Evolutionary conservation across 225 moss, liverwort and hornwort genomes (phyloP).

Genomic region (Anthoceros angustus): DNA sequence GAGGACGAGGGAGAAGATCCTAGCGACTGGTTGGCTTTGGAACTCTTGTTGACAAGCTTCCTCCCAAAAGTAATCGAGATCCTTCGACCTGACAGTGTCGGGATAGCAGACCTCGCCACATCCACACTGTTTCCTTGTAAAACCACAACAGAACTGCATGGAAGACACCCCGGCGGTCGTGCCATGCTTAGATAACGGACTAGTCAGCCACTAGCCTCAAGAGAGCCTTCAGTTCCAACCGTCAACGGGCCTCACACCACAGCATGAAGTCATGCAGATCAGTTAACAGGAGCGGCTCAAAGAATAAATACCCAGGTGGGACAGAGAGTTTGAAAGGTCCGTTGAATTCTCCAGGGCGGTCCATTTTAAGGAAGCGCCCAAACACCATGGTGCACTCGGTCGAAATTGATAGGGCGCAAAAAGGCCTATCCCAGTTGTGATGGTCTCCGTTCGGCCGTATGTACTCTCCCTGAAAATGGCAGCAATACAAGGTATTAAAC

Average conservation of each 20-base stretch:
- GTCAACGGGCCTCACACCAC: not conserved
- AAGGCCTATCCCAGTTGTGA: conserved; percentile 37
- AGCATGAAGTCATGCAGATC: not conserved
- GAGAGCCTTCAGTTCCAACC: not conserved
- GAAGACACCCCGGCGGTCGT: not conserved
- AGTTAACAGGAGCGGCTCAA: not conserved
- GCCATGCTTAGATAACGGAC: not conserved
- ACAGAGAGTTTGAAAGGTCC: conserved; percentile 34
- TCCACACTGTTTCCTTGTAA: conserved; percentile 42
- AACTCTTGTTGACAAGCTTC: conserved; percentile 15
- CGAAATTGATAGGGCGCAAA: conserved; percentile 33
- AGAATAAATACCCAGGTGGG: conserved; percentile 29
- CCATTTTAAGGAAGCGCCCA: conserved; percentile 31
- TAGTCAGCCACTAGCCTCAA: not conserved
- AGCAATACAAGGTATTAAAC: not conserved
- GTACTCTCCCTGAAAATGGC: conserved; percentile 35
- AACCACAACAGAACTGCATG: conserved; percentile 37
- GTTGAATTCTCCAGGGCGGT: conserved; percentile 33
- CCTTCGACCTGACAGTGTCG: conserved; percentile 25
- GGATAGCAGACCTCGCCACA: conserved; percentile 30
- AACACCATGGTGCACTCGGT: conserved; percentile 36
- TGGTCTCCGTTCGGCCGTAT: conserved; percentile 35
- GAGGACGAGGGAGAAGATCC: conserved; percentile 14
- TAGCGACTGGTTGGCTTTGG: conserved; percentile 10
- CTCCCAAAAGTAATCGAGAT: conserved; percentile 36